phyloP scores from a whole-genome alignment of 2,329 filamentous ascomycete species.

The Fusarium robinianum region DNA sequence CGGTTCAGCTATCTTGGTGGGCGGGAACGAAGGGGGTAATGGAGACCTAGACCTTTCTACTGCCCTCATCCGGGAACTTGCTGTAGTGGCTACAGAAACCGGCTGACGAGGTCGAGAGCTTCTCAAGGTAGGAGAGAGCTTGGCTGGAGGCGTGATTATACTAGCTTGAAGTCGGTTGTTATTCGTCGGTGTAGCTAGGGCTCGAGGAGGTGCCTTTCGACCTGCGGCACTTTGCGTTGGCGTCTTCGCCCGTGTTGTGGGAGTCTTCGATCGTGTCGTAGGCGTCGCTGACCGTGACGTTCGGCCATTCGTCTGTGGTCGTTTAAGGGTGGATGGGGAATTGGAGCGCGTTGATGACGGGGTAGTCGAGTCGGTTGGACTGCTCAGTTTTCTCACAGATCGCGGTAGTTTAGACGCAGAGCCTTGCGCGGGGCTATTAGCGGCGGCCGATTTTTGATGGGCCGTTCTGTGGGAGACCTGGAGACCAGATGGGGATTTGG shows the following conservation, averaged over 20 bases:
- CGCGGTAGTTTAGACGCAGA: conserved; percentile 51
- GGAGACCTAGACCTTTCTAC: conserved; percentile 60
- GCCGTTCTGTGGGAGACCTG: conserved; percentile 42
- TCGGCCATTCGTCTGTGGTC: conserved; percentile 49
- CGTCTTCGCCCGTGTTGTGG: conserved; percentile 50
- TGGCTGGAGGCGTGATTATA: conserved; percentile 70
- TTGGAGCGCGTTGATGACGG: conserved; percentile 59
- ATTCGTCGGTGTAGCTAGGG: conserved; percentile 53
- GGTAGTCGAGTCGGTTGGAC: conserved; percentile 52
- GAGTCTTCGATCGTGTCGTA: conserved; percentile 47
- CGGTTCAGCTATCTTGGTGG: conserved; percentile 44
- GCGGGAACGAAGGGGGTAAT: conserved; percentile 40
- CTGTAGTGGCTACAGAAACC: conserved; percentile 74
- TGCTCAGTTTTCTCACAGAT: conserved; percentile 52
- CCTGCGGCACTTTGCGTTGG: conserved; percentile 43
- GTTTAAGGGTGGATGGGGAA: conserved; percentile 56
- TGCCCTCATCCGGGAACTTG: conserved; percentile 69
- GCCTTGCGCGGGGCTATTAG: conserved; percentile 34
- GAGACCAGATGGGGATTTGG: conserved; percentile 42
- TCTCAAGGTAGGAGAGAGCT: conserved; percentile 76
- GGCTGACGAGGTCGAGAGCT: conserved; percentile 82
- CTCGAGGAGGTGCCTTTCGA: conserved; percentile 49
- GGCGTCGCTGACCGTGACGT: conserved; percentile 45
- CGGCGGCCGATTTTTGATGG: conserved; percentile 27
- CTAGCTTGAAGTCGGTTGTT: conserved; percentile 71